Base-by-base conservation (phyloP, 352 stramenopile species). In the Globisporangium parvum region DNA sequence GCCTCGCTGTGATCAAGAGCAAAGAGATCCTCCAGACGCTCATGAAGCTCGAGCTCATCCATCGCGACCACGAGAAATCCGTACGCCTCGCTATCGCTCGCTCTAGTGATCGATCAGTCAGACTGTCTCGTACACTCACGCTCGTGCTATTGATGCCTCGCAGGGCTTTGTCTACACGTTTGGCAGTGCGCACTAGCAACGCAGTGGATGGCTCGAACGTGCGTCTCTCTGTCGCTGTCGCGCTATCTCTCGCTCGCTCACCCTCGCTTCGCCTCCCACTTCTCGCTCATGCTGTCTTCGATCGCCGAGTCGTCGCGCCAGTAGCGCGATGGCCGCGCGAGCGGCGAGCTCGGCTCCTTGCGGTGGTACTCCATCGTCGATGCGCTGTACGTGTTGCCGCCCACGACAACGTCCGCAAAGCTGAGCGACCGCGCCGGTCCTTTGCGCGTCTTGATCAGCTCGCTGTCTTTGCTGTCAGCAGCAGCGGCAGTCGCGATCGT, bases 1-100 rank as follows among this genome's bases (percentile, higher is more conserved):
- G 75, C 0, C 51, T 94, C 42, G 68, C 77, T 2, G 84, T 92
- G 37, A 92, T 94, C 67, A 80, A 83, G 37, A 91, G 80, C 73
- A 94, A 94, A 60, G 84, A 94, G 57, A 92, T 92, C 50, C 59
- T 94, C 31, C 81, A 94, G 69, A 92, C 84, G 47, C 77, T 94
- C 42, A 92, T 88, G 70, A 92, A 90, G 62, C 70, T 94, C 58
- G 74, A 88, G 20, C 73, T 91, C 39, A 78, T 94, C 53, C 67
- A 79, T 51, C 80, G 84, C 53, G 84, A 80, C 40, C 78, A 83
- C 47, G 81, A 94, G 57, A 75, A 83, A 61, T 70, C 71, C 64
- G 81, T 92, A 71, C 47, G 77, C 48, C 23, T 6, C 14, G 8
- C n/a, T 23, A 18, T 42, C 17, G 2, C 15, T 45, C 15, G 18